Evolutionary conservation across 305 asterid species (phyloP).

Genomic region (Solanum hybrid): DNA sequence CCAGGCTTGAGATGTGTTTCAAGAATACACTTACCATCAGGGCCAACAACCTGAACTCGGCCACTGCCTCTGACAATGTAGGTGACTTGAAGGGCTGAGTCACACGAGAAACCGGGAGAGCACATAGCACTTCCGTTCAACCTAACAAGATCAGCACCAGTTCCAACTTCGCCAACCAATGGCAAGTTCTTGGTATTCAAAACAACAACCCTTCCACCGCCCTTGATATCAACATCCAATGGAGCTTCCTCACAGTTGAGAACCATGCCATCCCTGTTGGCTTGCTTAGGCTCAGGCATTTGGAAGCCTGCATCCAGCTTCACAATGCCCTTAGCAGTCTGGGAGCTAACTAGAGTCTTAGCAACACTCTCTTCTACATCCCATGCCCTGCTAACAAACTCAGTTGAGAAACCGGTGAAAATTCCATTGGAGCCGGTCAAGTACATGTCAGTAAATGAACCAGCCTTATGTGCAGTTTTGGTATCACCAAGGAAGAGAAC

Average conservation of each 20-base stretch:
- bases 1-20: constrained; percentile 65
- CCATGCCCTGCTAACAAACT: constrained; percentile 76
- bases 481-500: constrained; percentile 78
- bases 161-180: constrained; percentile 59
- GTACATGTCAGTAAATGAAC: constrained; percentile 56
- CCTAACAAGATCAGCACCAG: constrained; percentile 61
- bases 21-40: constrained; percentile 59
- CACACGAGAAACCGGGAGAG: constrained; percentile 71
- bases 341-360: constrained; percentile 50
- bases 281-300: constrained; percentile 62
- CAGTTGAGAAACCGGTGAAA: constrained; percentile 75
- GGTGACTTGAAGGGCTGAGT: constrained; percentile 69
- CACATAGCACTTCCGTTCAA: constrained; percentile 60
- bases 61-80: constrained; percentile 74
- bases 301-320: constrained; percentile 40
- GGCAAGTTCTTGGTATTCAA: constrained; percentile 72
- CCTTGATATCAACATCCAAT: constrained; percentile 61
- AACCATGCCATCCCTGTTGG: constrained; percentile 49
- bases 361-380: constrained; percentile 48
- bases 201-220: constrained; percentile 70
- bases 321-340: constrained; percentile 40
- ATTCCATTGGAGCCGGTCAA: constrained; percentile 64
- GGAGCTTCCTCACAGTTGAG: constrained; percentile 67
- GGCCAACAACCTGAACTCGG: constrained; percentile 63
- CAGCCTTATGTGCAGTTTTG: constrained; percentile 51